phyloP scores from a whole-genome alignment of 1,284 basidiomycete genomes.

The Anthracocystis walkeri region DNA sequence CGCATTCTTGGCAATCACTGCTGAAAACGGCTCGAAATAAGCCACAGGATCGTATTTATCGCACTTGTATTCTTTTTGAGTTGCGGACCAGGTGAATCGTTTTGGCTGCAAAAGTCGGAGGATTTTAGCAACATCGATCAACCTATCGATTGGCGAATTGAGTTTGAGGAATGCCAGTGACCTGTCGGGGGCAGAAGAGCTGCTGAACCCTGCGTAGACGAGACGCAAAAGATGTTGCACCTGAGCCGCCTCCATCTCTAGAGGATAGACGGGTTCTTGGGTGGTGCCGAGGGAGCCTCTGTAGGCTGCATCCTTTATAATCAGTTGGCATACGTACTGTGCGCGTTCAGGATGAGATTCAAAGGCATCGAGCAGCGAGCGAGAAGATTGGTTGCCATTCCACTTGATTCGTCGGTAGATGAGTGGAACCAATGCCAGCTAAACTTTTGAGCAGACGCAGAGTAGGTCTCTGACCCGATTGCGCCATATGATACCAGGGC shows the following conservation, averaged over 20 bases:
- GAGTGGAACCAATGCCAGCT: background rate
- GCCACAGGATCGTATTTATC: too few species aligned
- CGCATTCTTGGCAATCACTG: too few species aligned
- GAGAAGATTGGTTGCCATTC: background rate
- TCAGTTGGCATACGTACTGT: background rate
- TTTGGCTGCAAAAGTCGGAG: background rate
- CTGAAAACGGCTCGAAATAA: too few species aligned
- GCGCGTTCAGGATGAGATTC: background rate
- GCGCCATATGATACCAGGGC: background rate
- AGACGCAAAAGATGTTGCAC: too few species aligned
- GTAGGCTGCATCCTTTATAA: background rate
- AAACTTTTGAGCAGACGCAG: background rate
- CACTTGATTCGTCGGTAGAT: background rate
- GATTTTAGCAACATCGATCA: background rate
- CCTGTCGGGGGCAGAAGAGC: background rate
- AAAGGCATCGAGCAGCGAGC: background rate
- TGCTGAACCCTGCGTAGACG: too few species aligned
- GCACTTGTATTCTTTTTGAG: too few species aligned
- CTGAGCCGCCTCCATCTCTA: too few species aligned
- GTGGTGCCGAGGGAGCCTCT: too few species aligned
- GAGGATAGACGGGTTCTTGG: too few species aligned
- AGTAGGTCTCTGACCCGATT: background rate
- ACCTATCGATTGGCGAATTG: background rate
- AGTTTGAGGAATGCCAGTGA: background rate
- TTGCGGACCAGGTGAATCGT: too few species aligned